phyloP scores from a whole-genome alignment of 768 basidiomycete species.

The Saitozyma sp. region DNA sequence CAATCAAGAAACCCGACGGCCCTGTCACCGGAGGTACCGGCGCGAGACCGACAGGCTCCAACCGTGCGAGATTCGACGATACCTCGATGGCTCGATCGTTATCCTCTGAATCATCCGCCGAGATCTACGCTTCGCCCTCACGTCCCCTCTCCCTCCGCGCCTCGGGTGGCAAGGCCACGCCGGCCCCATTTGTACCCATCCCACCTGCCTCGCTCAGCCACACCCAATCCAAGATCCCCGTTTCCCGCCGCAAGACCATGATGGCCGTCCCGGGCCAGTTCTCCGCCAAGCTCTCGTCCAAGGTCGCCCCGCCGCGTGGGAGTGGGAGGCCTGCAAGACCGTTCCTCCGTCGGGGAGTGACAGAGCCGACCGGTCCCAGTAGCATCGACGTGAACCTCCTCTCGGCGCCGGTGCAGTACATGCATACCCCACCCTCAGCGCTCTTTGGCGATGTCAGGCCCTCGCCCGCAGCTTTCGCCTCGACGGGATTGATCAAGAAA shows the following conservation, averaged over 20 bases:
- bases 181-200: conserved; percentile 1
- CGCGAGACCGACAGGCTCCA: no score
- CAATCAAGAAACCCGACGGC: no score
- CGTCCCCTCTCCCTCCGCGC: conserved; percentile 6
- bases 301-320: not conserved
- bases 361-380: conserved; percentile 24
- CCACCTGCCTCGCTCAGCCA: not conserved
- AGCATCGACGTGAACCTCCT: conserved; percentile 1
- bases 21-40: no score
- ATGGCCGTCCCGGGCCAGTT: no score
- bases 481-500: conserved; percentile 55
- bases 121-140: conserved; percentile 2
- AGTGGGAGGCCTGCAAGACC: conserved; percentile 19
- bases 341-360: conserved; percentile 38
- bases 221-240: not conserved
- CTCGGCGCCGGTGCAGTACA: conserved; percentile 15
- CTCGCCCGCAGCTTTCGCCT: conserved; percentile 53
- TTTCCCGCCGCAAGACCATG: conserved; percentile 8
- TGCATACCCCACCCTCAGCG: conserved; percentile 6
- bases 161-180: not conserved
- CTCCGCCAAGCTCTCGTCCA: no score
- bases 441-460: conserved; percentile 43
- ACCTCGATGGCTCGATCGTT: not conserved
- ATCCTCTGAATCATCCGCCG: conserved; percentile 7
- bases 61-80: no score